Evolutionary conservation across 176 grass and related monocot genomes (phyloP).

Genomic region (Aegilops longissima): DNA sequence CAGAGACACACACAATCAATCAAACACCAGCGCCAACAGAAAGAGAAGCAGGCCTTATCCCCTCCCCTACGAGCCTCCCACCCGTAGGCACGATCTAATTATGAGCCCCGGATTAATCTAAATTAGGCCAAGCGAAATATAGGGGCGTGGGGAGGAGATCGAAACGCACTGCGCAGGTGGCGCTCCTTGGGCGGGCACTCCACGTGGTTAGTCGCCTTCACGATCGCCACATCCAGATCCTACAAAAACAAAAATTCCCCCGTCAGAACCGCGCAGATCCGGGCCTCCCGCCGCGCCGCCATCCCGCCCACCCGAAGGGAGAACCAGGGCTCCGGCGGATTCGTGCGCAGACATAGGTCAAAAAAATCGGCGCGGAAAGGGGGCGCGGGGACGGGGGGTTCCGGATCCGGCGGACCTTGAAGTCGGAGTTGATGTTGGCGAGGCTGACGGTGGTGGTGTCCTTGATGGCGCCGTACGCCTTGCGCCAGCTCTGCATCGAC

Average conservation of each 20-base stretch:
- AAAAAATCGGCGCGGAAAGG: background rate
- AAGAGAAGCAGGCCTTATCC: background rate
- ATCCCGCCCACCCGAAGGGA: background rate
- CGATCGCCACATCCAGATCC: conserved; percentile 99
- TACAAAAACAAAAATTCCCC: conserved; percentile 37
- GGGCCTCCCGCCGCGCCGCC: background rate
- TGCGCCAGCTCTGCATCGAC: conserved; percentile 94
- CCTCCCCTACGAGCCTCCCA: background rate
- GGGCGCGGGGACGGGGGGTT: no score
- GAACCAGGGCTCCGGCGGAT: conserved; percentile 30
- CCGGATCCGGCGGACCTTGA: conserved; percentile 59
- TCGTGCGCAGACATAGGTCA: background rate
- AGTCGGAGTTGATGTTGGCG: conserved; percentile 95
- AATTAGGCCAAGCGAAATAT: conserved; percentile 32
- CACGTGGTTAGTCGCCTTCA: conserved; percentile 96
- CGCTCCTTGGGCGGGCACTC: conserved; percentile 94
- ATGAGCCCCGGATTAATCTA: conserved; percentile 17
- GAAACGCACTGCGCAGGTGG: conserved; percentile 81
- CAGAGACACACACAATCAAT: background rate
- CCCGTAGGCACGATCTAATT: conserved; percentile 41
- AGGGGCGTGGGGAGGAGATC: conserved; percentile 8
- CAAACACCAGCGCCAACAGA: background rate
- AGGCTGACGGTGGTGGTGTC: conserved; percentile 92
- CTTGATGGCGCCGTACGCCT: conserved; percentile 96
- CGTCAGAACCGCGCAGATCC: conserved; percentile 49